Evolutionary conservation across 225 moss, liverwort and hornwort species (phyloP).

Genomic region (Climacium dendroides): DNA sequence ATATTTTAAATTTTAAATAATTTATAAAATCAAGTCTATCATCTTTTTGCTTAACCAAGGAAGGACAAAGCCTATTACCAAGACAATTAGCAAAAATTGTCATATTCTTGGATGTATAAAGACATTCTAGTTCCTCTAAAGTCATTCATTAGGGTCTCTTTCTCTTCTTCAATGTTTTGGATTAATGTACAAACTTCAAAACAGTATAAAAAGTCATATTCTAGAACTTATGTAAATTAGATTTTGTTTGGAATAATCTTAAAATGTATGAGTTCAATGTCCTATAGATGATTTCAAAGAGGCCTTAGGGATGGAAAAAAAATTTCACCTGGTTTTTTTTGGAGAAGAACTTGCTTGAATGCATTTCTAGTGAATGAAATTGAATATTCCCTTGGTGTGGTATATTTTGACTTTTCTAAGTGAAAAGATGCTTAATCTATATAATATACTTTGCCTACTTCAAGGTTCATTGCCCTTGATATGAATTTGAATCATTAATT

Average conservation of each 20-base stretch:
- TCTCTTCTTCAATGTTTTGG: background rate
- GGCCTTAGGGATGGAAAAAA: accelerated
- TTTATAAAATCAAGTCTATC: background rate
- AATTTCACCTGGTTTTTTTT: no score
- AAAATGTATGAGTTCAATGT: background rate
- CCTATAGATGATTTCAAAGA: background rate
- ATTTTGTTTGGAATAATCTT: background rate
- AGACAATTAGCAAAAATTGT: background rate
- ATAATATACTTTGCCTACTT: background rate
- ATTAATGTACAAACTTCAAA: background rate
- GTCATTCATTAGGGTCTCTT: background rate
- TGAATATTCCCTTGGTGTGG: background rate
- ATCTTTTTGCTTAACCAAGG: accelerated
- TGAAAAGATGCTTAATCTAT: background rate
- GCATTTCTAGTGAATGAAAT: no score
- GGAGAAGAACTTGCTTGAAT: background rate
- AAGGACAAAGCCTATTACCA: background rate
- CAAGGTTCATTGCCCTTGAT: background rate
- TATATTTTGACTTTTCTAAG: background rate
- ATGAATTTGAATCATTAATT: background rate
- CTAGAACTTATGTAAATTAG: no score
- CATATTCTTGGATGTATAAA: background rate
- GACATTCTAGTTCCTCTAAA: background rate
- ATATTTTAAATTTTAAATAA: background rate
- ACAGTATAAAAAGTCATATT: background rate